phyloP scores from a whole-genome alignment of 148 eudicot species.

The Nyssa sinensis region DNA sequence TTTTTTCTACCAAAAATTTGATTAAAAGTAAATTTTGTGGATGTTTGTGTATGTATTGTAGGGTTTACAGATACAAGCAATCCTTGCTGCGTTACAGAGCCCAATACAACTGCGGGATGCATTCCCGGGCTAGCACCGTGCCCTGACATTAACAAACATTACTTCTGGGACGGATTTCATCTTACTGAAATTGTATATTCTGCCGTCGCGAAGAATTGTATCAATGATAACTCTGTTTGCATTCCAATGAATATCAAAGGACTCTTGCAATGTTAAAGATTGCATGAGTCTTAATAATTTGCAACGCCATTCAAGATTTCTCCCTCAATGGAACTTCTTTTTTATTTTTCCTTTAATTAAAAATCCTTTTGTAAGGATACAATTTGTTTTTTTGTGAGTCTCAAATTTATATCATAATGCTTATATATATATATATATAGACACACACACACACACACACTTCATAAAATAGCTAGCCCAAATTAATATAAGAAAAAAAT shows the following conservation, averaged over 20 bases:
- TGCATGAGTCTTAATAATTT: no score
- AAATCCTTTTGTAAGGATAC: no score
- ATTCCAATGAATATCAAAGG: constrained; percentile 27
- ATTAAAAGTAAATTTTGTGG: background rate
- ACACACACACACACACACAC: no score
- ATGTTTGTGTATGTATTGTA: constrained; percentile 6
- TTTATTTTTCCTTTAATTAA: no score
- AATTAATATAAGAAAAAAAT: no score
- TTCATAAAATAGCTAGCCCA: no score
- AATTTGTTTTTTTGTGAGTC: no score
- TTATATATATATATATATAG: no score
- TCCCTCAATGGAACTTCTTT: no score
- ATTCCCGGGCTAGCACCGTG: constrained; percentile 37
- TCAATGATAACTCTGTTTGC: constrained; percentile 27
- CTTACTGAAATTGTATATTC: constrained; percentile 41
- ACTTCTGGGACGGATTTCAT: constrained; percentile 63
- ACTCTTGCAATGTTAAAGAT: constrained; percentile 17
- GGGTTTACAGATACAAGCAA: constrained; percentile 41
- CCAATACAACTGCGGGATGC: constrained; percentile 41
- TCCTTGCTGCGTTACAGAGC: constrained; percentile 51
- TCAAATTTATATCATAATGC: no score
- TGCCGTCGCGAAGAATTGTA: constrained; percentile 26
- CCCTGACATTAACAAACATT: constrained; percentile 27
- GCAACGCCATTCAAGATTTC: no score
- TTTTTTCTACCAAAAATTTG: background rate